Base-by-base conservation (phyloP, 192 early-diverging fungal species). In the Endogone sp. region DNA sequence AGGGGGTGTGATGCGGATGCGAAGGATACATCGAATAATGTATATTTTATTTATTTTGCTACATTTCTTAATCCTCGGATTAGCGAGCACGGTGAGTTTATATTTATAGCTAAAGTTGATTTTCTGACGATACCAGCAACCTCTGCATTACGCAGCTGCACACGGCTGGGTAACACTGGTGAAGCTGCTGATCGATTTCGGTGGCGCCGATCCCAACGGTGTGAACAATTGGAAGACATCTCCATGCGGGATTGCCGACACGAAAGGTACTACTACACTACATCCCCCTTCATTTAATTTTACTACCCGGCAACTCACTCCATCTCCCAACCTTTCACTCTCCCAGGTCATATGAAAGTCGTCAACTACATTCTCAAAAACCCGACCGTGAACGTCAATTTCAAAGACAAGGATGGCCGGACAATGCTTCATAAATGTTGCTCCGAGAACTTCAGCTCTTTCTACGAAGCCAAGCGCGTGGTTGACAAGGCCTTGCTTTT, bases 141-240 rank as follows among this genome's bases (percentile, higher is more conserved):
- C 82, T n/a, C 27, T 83, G 32, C 85, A 86, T 67, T 83, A 83
- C 62, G 85, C 83, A 3, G 62, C 75, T 61, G 83, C 77, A 20
- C 83, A 72, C 67, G 85, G 85, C 22, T 78, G 77, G 69, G 24
- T 68, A 3, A 60, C 63, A 3, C 57, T 85, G 21, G 65, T 79
- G 2, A 32, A 85, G 29, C 63, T 80, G 11, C 70, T 87, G 27
- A 58, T 87, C 10, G 66, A 61, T 2, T 78, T 68, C 56, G 84
- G 80, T 16, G 58, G 63, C 6, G 75, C 80, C 25, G 64, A 78
- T 25, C 71, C 73, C 3, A 79, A 79, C 60, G 32, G 71, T 16
- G 60, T 49, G 3, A 87, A 87, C 66, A 23, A 71, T 29, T 87
- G 85, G 85, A 82, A 81, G 60, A 74, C 66, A 65, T 74, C 81